Percentiles rank a stretch among this genome's conserved stretches.
These are phyloP conservation scores for Endotrypanum monterogeii DNA, from an alignment of 208 protist species.

Conservation along the genomic window DNA sequence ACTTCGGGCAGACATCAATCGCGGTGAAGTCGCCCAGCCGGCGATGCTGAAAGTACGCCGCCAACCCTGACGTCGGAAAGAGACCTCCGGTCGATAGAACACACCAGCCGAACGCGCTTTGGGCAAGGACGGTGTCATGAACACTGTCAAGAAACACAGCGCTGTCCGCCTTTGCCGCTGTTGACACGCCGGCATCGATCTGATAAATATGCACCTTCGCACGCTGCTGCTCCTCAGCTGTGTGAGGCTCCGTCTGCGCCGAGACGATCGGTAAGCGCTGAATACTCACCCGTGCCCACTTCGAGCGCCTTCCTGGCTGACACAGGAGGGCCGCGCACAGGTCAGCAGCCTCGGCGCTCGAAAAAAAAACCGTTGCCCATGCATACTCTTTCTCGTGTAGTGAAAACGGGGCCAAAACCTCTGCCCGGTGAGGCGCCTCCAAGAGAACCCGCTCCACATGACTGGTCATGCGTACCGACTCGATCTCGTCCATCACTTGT, in stretches of 20 bases:
- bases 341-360: slow-evolving; percentile 30
- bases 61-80: slow-evolving; percentile 28
- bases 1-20: slow-evolving; percentile 22
- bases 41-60: slow-evolving; percentile 22
- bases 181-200: slow-evolving; percentile 8
- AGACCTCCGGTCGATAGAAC: slow-evolving; percentile 30
- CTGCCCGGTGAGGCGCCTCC: slow-evolving; percentile 5
- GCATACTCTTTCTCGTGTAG: slow-evolving; percentile 29
- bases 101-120: slow-evolving; percentile 17
- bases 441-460: slow-evolving; percentile 33
- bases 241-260: slow-evolving; percentile 11
- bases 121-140: slow-evolving; percentile 25
- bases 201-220: slow-evolving; percentile 30
- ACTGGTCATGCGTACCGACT: slow-evolving; percentile 39
- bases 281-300: slow-evolving; percentile 28
- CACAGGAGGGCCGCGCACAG: slow-evolving; percentile 28
- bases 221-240: slow-evolving; percentile 20
- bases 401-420: slow-evolving; percentile 11
- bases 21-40: slow-evolving; percentile 20
- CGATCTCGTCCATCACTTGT: slow-evolving; percentile 39
- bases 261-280: slow-evolving; percentile 28
- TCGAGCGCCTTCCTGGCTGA: slow-evolving; percentile 33
- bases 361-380: slow-evolving; percentile 33
- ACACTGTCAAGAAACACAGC: not conserved
- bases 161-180: not conserved